A percentile compares a stretch with the other conserved stretches of the same genome.
phyloP scores from a whole-genome alignment of 2,329 filamentous ascomycete genomes.

The Colletotrichum gigasporum region DNA sequence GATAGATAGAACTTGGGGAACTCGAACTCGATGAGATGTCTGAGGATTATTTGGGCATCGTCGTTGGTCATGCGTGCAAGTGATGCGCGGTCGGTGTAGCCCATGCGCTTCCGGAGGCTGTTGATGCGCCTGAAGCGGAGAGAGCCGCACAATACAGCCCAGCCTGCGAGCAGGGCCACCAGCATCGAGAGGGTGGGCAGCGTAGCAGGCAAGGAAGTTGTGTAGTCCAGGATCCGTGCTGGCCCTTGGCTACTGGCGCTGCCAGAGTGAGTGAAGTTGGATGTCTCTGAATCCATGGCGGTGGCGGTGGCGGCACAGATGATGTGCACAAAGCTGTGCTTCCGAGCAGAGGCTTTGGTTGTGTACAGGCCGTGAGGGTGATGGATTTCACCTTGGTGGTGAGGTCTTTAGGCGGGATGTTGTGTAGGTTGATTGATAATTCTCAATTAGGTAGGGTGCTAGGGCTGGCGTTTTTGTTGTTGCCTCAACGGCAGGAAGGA shows the following conservation, averaged over 20 bases:
- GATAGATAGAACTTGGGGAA: conserved; percentile 50
- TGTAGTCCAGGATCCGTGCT: neutral
- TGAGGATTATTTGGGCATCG: conserved; percentile 56
- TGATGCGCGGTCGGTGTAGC: conserved; percentile 46
- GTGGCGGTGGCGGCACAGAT: neutral
- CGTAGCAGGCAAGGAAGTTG: neutral
- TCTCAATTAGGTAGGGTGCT: no score
- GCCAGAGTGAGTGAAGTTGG: neutral
- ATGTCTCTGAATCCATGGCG: conserved; percentile 3
- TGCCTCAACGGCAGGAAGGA: no score
- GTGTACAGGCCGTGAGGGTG: neutral
- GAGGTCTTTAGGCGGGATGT: no score
- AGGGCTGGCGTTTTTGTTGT: no score
- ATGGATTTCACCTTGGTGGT: no score
- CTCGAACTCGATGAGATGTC: conserved; percentile 43
- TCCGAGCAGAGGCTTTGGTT: no score
- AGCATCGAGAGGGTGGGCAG: neutral
- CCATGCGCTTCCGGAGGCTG: conserved; percentile 39
- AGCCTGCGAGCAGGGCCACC: conserved; percentile 38
- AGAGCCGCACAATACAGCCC: conserved; percentile 44
- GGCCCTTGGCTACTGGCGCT: neutral
- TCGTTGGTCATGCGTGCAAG: conserved; percentile 50
- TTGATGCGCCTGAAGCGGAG: conserved; percentile 48
- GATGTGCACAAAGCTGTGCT: neutral
- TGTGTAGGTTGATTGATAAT: no score